Conservation (phyloP, 1,284 basidiomycete genomes). For the Cryptococcus sp. region DNA sequence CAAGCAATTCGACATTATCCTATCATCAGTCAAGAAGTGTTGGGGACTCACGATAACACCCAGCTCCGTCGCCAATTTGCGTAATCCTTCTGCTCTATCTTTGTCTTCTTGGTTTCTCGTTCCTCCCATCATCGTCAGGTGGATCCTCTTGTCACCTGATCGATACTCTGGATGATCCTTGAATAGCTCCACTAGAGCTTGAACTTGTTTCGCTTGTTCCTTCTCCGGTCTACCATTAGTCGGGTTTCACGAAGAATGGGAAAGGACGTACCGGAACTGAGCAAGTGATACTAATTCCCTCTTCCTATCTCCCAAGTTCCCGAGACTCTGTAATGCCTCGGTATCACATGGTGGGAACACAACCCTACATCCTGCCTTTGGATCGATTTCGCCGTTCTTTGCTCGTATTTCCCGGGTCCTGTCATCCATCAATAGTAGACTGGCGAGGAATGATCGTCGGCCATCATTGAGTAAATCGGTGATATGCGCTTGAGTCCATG, state of each 20-base stretch:
- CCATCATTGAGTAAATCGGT: slow-evolving; percentile 57
- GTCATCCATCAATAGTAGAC: slow-evolving; percentile 36
- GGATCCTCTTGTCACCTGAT: slow-evolving; percentile 19
- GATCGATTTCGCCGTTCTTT: slow-evolving; percentile 15
- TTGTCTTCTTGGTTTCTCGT: slow-evolving; percentile 73
- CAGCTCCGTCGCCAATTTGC: slow-evolving; percentile 59
- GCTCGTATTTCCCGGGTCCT: slow-evolving; percentile 11
- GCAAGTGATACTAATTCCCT: slow-evolving; percentile 78
- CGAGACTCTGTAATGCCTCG: slow-evolving; percentile 61
- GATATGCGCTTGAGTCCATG: slow-evolving; percentile 88
- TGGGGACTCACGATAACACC: slow-evolving; percentile 57
- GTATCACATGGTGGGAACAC: slow-evolving; percentile 95
- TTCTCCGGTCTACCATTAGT: slow-evolving; percentile 67
- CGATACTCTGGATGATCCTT: slow-evolving; percentile 57
- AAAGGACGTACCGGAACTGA: slow-evolving; percentile 70
- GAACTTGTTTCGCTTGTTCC: slow-evolving; percentile 78
- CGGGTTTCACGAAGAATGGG: background rate
- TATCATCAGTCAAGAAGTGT: slow-evolving; percentile 32
- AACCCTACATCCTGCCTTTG: slow-evolving; percentile 45
- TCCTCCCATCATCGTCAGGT: slow-evolving; percentile 66
- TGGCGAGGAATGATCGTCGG: slow-evolving; percentile 20
- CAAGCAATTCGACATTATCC: slow-evolving; percentile 68
- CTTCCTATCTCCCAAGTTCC: slow-evolving; percentile 57
- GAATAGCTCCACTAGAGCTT: slow-evolving; percentile 63
- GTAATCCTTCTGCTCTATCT: slow-evolving; percentile 62